Evolutionary conservation across 129 eudicot genomes (phyloP).

Genomic region (Mikania micrantha): DNA sequence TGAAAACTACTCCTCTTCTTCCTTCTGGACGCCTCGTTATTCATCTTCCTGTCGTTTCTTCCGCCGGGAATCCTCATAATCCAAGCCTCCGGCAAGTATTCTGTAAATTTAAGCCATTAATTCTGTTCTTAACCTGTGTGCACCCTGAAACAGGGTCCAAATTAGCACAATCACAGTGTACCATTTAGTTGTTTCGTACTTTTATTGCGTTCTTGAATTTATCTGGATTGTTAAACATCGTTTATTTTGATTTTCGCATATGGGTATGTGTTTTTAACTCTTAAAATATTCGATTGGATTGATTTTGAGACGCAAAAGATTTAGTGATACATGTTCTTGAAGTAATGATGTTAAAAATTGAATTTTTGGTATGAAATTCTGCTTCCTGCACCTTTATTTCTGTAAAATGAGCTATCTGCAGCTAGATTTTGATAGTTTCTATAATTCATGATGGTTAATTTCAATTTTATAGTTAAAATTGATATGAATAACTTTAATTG

Average conservation of each 20-base stretch:
- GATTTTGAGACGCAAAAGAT: not conserved
- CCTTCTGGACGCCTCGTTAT: conserved; percentile 1
- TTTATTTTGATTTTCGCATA: not conserved
- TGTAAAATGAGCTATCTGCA: too few relatives aligned
- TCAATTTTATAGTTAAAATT: not conserved
- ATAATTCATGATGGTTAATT: not conserved
- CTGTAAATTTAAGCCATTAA: conserved; percentile 18
- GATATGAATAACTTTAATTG: not conserved
- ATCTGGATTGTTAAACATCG: not conserved
- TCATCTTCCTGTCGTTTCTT: not conserved
- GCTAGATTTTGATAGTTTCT: not conserved
- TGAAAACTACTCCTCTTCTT: conserved; percentile 1
- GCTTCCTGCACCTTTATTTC: too few relatives aligned
- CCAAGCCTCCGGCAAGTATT: not conserved
- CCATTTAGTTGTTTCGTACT: not conserved
- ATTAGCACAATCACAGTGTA: not conserved
- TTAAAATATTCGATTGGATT: not conserved
- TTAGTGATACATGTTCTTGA: not conserved
- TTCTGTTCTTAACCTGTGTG: not conserved
- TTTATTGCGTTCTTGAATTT: too few relatives aligned
- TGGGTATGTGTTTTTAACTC: not conserved
- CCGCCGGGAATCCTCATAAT: not conserved
- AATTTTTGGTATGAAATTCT: too few relatives aligned
- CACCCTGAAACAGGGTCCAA: not conserved
- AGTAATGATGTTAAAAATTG: too few relatives aligned